Conservation (phyloP, 2,329 filamentous ascomycete genomes). For the Orbilia javanica region DNA sequence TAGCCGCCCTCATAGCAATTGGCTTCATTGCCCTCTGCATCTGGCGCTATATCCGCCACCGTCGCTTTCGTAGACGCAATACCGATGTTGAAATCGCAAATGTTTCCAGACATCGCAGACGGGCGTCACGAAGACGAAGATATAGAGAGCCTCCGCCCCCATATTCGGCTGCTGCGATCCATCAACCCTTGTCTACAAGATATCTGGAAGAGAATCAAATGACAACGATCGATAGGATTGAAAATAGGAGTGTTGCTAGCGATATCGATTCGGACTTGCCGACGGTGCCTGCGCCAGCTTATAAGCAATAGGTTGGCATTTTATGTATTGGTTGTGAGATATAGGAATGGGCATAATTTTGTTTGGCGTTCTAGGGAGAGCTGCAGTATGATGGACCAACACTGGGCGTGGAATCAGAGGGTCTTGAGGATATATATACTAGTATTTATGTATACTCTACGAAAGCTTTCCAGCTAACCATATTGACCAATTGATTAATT, state of each 20-base stretch:
- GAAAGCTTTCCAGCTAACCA: neutral
- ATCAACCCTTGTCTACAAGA: conserved; percentile 1
- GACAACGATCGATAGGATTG: conserved; percentile 1
- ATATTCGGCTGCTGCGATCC: neutral
- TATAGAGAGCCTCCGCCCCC: conserved; percentile 25
- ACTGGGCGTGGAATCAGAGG: neutral
- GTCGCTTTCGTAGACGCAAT: neutral
- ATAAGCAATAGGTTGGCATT: conserved; percentile 12
- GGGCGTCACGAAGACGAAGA: neutral
- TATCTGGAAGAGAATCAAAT: conserved; percentile 1
- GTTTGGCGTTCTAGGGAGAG: too few relatives aligned
- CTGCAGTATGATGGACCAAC: too few relatives aligned
- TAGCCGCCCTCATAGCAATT: conserved; percentile 10
- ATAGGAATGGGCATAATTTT: neutral
- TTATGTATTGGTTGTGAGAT: neutral
- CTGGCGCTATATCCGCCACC: conserved; percentile 19
- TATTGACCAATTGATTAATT: neutral
- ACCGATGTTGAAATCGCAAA: conserved; percentile 13
- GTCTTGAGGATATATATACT: neutral
- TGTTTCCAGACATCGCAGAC: neutral
- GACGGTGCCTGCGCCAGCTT: conserved; percentile 23
- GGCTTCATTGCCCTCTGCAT: conserved; percentile 3
- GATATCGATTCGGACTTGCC: conserved; percentile 4
- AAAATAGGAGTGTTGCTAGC: neutral
- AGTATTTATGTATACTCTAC: neutral